Evolutionary conservation across 148 eudicot genomes (phyloP), one percentile per base, ranked within the genome.

Genomic region (Camellia granthamiana): DNA sequence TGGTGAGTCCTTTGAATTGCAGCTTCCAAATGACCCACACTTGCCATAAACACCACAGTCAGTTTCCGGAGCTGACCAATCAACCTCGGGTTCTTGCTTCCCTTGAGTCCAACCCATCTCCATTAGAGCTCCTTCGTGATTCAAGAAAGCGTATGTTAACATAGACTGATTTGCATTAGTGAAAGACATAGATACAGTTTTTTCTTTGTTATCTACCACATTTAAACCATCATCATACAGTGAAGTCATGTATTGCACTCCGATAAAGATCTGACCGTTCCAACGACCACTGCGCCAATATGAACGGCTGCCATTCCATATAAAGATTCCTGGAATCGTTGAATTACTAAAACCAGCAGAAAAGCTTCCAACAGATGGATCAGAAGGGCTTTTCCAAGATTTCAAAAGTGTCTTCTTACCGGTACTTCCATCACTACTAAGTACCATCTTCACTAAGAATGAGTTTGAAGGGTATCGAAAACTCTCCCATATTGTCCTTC

Each of bases 351-450:
- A 1, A 16, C 85, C 82, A 46, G 54, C 54, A 0, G 83, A 70
- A 47, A 81, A 90, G 58, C 80, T 79, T n/a, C 91, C 92, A 30
- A 77, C 63, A 0, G 91, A 78, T 41, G 93, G 90, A 80, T 84
- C 30, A 23, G 30, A 23, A 23, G 30, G 30, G 30, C 30, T 23
- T 23, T 23, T 23, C 30, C 30, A 23, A 16, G 90, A 87, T 46
- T 38, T 83, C 19, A 85, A 23, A 54, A 54, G 11, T 38, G n/a
- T 75, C 44, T 0, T 83, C 63, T 13, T 73, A 16, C 49, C 54
- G 0, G 60, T 74, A 12, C 51, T 78, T 0, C 11, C 43, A 64
- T 86, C 41, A 11, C 44, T 43, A 9, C 68, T 59, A 10, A 75
- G 46, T 59, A 46, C 76, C 61, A 67, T 81, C 14, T 9, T 38